These are phyloP conservation scores for Pseudogymnoascus sp. DNA, from an alignment of 2,329 filamentous ascomycete genomes.

Conservation along the genomic window DNA sequence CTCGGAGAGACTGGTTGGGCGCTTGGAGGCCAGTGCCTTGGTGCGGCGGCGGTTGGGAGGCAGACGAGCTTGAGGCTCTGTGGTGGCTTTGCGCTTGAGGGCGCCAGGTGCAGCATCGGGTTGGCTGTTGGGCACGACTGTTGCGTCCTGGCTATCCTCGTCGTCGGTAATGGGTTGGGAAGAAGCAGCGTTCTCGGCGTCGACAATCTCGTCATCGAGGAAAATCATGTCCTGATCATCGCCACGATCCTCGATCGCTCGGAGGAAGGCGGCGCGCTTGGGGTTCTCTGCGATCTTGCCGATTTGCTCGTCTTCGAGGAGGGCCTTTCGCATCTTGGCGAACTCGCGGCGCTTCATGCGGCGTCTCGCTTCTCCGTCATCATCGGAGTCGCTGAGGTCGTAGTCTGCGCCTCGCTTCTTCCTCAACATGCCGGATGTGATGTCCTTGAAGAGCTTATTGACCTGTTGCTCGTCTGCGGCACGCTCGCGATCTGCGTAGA, in stretches of 20 bases:
- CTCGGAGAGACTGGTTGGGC: conserved; percentile 67
- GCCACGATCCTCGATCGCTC: conserved; percentile 73
- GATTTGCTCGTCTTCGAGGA: conserved; percentile 81
- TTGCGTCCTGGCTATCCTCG: conserved; percentile 25
- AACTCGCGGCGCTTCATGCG: conserved; percentile 82
- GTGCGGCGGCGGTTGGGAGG: conserved; percentile 55
- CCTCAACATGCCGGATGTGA: conserved; percentile 79
- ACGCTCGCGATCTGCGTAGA: conserved; percentile 68
- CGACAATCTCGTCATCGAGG: conserved; percentile 41
- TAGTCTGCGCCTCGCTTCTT: conserved; percentile 74
- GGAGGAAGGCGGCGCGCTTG: conserved; percentile 82
- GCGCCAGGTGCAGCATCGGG: conserved; percentile 29
- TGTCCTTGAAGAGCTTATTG: conserved; percentile 84
- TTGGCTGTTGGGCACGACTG: conserved; percentile 41
- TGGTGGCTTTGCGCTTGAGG: conserved; percentile 32
- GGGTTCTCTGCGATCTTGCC: conserved; percentile 84
- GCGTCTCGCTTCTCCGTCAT: conserved; percentile 67
- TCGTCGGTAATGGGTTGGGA: conserved; percentile 29
- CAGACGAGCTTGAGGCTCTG: conserved; percentile 41
- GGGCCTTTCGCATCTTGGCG: conserved; percentile 80
- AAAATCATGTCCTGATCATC: conserved; percentile 68
- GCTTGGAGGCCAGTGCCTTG: conserved; percentile 43
- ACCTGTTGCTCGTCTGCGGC: conserved; percentile 77
- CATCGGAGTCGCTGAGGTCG: conserved; percentile 84
- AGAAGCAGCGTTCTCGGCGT: conserved; percentile 28